Conservation (phyloP, 768 basidiomycete species). For the Tylopilus subfusipes region DNA sequence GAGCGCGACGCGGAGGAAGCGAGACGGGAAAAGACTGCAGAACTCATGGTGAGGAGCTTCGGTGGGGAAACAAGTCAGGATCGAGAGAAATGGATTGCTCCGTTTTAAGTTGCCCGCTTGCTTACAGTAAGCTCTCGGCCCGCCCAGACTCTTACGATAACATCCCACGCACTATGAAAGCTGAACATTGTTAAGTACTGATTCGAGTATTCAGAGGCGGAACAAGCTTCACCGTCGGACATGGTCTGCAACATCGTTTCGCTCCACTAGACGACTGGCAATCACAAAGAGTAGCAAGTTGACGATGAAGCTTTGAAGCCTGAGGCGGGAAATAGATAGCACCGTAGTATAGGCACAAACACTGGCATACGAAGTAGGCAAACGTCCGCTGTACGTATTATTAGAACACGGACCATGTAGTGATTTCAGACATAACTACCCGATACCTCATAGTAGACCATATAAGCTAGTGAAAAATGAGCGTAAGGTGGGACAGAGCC, state of each 20-base stretch:
- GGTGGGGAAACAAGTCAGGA: conserved; percentile 13
- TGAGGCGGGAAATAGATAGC: too few species aligned
- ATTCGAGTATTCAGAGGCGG: not conserved
- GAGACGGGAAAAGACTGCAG: conserved; percentile 27
- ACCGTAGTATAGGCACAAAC: not conserved
- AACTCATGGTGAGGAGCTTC: conserved; percentile 26
- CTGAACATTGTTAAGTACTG: too few species aligned
- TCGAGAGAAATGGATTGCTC: conserved; percentile 14
- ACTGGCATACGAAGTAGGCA: not conserved
- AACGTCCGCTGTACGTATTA: conserved; percentile 20
- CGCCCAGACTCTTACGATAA: conserved; percentile 1
- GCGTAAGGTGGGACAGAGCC: conserved; percentile 6
- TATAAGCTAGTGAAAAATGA: conserved; percentile 31
- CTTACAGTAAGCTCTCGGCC: conserved; percentile 6
- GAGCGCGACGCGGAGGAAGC: conserved; percentile 12
- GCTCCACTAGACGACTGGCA: too few species aligned
- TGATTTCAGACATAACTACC: conserved; percentile 21
- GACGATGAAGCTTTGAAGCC: too few species aligned
- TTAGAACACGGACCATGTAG: conserved; percentile 24
- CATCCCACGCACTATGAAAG: not conserved
- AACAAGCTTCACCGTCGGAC: too few species aligned
- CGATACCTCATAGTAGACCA: conserved; percentile 32
- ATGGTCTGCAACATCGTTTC: too few species aligned
- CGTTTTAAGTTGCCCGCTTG: conserved; percentile 17
- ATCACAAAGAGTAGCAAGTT: too few species aligned